Percentiles rank a stretch among this genome's conserved stretches.
Conservation (phyloP, 2,329 filamentous ascomycete species). For the Aspergillus sp. region DNA sequence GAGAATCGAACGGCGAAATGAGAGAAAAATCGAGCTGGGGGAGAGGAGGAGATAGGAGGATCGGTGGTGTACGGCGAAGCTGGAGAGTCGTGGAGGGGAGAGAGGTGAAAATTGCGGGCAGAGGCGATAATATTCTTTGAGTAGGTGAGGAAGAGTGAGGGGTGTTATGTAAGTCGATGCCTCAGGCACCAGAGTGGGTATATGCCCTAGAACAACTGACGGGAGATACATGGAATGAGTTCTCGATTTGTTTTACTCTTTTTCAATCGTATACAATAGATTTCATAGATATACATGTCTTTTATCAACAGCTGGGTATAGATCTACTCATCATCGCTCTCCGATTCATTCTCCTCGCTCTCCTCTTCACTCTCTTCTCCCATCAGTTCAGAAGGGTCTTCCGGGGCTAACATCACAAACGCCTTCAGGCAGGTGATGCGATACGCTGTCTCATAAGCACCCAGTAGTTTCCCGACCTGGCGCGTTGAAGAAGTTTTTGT, state of each 20-base stretch:
- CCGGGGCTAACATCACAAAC: constrained; percentile 74
- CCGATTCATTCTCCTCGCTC: constrained; percentile 17
- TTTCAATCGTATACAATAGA: no score
- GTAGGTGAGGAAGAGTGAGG: constrained; percentile 24
- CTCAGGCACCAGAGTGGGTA: not conserved
- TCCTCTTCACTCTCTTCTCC: constrained; percentile 34
- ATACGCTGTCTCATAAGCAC: constrained; percentile 79
- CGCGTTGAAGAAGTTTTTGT: constrained; percentile 16
- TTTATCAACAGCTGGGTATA: constrained; percentile 18
- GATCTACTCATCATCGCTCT: not conserved
- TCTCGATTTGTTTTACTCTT: no score
- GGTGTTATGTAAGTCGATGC: not conserved
- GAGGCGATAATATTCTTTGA: constrained; percentile 35
- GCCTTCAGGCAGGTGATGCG: constrained; percentile 84
- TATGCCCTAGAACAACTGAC: no score
- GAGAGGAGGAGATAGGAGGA: constrained; percentile 9
- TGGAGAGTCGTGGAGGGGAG: constrained; percentile 20
- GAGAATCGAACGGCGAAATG: constrained; percentile 5
- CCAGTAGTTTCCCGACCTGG: constrained; percentile 66
- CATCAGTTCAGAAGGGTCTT: constrained; percentile 53
- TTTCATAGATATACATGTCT: not conserved
- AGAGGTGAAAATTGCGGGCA: constrained; percentile 36
- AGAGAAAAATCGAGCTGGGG: constrained; percentile 6
- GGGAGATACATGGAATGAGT: no score
- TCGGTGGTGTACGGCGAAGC: not conserved